Base-by-base conservation (phyloP, 2,329 filamentous ascomycete genomes). In the Aspergillus sclerotialis region DNA sequence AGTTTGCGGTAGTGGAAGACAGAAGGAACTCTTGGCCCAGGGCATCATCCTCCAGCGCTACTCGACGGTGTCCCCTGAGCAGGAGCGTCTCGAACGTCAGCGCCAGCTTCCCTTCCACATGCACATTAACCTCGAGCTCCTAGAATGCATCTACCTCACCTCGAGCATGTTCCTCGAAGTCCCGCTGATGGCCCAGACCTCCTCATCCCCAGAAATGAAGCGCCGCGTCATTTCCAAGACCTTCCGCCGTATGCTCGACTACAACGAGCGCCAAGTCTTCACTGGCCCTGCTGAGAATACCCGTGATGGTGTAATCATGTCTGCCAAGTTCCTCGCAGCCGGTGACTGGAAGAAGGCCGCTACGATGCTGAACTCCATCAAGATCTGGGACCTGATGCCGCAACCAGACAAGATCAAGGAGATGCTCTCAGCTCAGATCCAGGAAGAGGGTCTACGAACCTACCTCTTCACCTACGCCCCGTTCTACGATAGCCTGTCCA, bases 81-180 rank as follows among this genome's bases (percentile, higher is more conserved):
- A 98, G 67, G 92, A 98, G 71, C 85, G 90, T 48, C 76, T 96
- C 25, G 92, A 98, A 72, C 86, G 92, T 61, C 90, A 96, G 69
- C 82, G 92, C 53, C 92, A 98, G 69, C 77, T 98, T 49, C 92
- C 92, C 24, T 98, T 98, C 81, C 92, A 98, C 73, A 95, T 98
- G 88, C 92, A 98, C 76, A 98, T 98, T 74, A 98, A 98, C 73
- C 77, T 98, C 33, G 92, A 98, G 65, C 78, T 98, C 36, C 78
- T 98, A 25, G 92, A 98, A 71, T 96, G 92, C 58, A 90, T 96
- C 43, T 98, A 98, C 70, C 77, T 98, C 39, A 96, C 92, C 32
- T 96, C 90, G 73, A 95, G 88, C 68, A 98, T 98, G 92, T 83
- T 98, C 47, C 78, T 98, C 37, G 92, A 98, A 70, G 96, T 98